A percentile compares a stretch with the other conserved stretches of the same genome.
phyloP scores from a whole-genome alignment of 1,139 yeast genomes.

The Pichia sp. region DNA sequence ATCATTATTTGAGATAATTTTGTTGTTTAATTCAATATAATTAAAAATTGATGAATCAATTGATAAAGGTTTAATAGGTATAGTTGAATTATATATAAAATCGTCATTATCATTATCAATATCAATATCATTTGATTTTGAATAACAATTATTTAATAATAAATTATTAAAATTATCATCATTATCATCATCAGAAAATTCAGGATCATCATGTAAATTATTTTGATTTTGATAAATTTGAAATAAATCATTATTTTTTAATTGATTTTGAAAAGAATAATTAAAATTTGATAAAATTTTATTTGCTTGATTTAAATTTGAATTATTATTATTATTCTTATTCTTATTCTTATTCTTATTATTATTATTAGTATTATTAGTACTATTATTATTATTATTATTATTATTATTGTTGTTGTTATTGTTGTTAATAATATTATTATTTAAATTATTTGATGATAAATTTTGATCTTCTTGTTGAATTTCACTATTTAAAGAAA shows the following conservation, averaged over 20 bases:
- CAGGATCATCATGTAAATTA: slow-evolving; percentile 2
- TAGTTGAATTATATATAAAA: too few relatives aligned
- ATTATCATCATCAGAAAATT: slow-evolving; percentile 9
- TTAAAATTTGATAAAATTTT: slow-evolving; percentile 7
- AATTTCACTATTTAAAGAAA: too few relatives aligned
- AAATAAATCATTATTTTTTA: slow-evolving; percentile 3
- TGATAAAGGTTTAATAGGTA: too few relatives aligned
- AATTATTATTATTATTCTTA: not conserved
- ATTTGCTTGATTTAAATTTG: not conserved
- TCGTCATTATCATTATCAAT: slow-evolving; percentile 3
- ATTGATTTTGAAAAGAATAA: slow-evolving; percentile 6
- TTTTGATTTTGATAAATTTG: slow-evolving; percentile 3
- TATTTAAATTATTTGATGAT: too few relatives aligned
- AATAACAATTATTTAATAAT: not conserved
- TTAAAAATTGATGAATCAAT: too few relatives aligned
- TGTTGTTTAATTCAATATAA: too few relatives aligned
- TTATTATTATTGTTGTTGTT: too few relatives aligned
- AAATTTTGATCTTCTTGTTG: too few relatives aligned
- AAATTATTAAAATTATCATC: slow-evolving; percentile 1
- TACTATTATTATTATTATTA: too few relatives aligned
- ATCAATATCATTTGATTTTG: not conserved
- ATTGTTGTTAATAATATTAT: not conserved
- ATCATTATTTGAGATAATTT: too few relatives aligned
- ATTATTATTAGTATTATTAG: not conserved
- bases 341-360: not conserved